Conservation (phyloP, 202 grass and related monocot species). For the Digitaria exilis region DNA sequence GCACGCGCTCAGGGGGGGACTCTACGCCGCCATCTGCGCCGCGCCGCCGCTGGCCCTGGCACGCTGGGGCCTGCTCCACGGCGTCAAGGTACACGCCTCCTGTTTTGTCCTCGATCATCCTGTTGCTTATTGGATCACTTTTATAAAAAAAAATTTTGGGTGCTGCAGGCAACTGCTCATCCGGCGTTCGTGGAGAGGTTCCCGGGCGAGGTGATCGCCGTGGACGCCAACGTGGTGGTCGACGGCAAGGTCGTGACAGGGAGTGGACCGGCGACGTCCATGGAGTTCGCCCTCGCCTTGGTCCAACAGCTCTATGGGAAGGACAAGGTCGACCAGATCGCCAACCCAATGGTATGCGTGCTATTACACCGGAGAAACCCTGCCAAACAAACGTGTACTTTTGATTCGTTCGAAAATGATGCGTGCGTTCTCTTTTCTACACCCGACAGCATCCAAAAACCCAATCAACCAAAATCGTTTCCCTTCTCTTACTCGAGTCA, state of each 20-base stretch:
- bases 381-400: no score
- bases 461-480: no score
- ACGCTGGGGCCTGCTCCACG: slow-evolving; percentile 72
- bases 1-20: slow-evolving; percentile 51
- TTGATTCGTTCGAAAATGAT: no score
- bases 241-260: slow-evolving; percentile 51
- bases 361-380: no score
- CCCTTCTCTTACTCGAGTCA: no score
- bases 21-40: slow-evolving; percentile 75
- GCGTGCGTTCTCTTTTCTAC: no score
- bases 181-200: slow-evolving; percentile 52
- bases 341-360: slow-evolving; percentile 42
- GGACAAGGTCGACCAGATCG: slow-evolving; percentile 50
- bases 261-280: slow-evolving; percentile 39
- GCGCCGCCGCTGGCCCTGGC: slow-evolving; percentile 69
- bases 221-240: slow-evolving; percentile 53
- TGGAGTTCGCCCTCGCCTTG: slow-evolving; percentile 49
- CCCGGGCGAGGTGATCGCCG: slow-evolving; percentile 42
- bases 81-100: slow-evolving; percentile 72
- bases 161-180: slow-evolving; percentile 54
- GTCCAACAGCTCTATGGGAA: slow-evolving; percentile 53
- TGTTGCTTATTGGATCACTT: background rate
- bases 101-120: no score
- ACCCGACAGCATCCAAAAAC: no score
- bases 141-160: no score